phyloP scores from a whole-genome alignment of 164 flowering plant genomes.

The Buxus sempervirens region DNA sequence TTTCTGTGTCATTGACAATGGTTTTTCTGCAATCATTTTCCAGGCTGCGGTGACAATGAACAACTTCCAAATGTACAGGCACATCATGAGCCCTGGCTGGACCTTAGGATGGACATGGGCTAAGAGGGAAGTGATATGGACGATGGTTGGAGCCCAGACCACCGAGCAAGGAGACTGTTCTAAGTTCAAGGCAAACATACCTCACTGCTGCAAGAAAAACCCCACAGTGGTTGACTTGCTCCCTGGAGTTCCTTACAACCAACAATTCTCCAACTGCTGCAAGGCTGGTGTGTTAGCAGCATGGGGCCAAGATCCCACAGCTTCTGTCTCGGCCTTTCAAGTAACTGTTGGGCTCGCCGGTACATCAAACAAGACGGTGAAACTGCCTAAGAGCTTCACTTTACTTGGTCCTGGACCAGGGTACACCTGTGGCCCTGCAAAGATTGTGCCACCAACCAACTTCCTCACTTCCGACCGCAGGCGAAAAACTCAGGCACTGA shows the following conservation, averaged over 20 bases:
- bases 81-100: slow-evolving; percentile 66
- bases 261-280: slow-evolving; percentile 60
- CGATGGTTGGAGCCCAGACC: slow-evolving; percentile 61
- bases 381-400: slow-evolving; percentile 61
- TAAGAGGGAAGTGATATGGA: slow-evolving; percentile 67
- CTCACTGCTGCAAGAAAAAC: slow-evolving; percentile 58
- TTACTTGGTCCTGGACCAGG: slow-evolving; percentile 66
- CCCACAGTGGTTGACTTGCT: slow-evolving; percentile 60
- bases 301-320: slow-evolving; percentile 61
- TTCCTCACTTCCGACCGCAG: slow-evolving; percentile 50
- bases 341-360: slow-evolving; percentile 64
- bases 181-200: slow-evolving; percentile 50
- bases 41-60: slow-evolving; percentile 65
- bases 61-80: slow-evolving; percentile 66
- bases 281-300: slow-evolving; percentile 57
- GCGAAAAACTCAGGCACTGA: slow-evolving; percentile 55
- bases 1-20: not conserved
- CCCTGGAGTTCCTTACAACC: slow-evolving; percentile 65
- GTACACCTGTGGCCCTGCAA: slow-evolving; percentile 68
- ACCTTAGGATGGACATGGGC: slow-evolving; percentile 59
- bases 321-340: slow-evolving; percentile 53
- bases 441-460: slow-evolving; percentile 46
- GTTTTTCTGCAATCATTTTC: not conserved
- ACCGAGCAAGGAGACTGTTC: slow-evolving; percentile 74
- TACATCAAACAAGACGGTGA: slow-evolving; percentile 60